A percentile compares a stretch with the other conserved stretches of the same genome.
These are phyloP conservation scores for Phytophthora hybrid DNA, from an alignment of 352 stramenopile species.

Conservation along the genomic window DNA sequence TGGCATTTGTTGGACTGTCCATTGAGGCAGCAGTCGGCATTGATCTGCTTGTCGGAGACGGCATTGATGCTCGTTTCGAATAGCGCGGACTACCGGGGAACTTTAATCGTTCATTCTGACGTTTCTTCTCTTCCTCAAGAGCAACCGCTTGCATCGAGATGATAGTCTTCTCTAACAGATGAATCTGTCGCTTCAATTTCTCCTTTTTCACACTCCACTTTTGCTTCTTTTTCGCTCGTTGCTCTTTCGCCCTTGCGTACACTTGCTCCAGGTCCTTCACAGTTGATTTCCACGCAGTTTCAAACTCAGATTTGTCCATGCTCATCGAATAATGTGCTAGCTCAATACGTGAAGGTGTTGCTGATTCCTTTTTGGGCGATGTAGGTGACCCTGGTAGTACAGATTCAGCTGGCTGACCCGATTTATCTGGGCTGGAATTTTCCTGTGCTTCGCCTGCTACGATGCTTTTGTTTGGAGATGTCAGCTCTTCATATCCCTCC, in stretches of 20 bases:
- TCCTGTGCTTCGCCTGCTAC: slow-evolving; percentile 14
- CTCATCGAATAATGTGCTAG: slow-evolving; percentile 46
- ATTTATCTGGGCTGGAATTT: slow-evolving; percentile 9
- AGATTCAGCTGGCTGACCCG: not conserved
- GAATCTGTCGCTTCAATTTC: slow-evolving; percentile 74
- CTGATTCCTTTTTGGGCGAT: not conserved
- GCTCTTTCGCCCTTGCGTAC: slow-evolving; percentile 56
- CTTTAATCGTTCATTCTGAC: slow-evolving; percentile 47
- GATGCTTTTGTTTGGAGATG: slow-evolving; percentile 17
- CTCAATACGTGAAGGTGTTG: slow-evolving; percentile 14
- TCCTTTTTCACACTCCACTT: slow-evolving; percentile 69
- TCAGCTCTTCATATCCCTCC: slow-evolving; percentile 37
- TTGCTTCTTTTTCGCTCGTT: slow-evolving; percentile 52
- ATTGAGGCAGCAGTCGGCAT: slow-evolving; percentile 24
- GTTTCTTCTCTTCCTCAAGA: slow-evolving; percentile 56
- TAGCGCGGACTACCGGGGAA: slow-evolving; percentile 37
- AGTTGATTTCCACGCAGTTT: slow-evolving; percentile 57
- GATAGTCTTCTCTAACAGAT: slow-evolving; percentile 76
- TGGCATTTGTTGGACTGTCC: slow-evolving; percentile 53
- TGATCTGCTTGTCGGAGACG: slow-evolving; percentile 28
- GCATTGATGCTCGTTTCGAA: slow-evolving; percentile 25
- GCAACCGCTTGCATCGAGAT: slow-evolving; percentile 68
- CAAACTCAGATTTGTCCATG: slow-evolving; percentile 65
- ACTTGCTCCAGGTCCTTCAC: slow-evolving; percentile 62
- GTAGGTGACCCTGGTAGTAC: not conserved